A percentile compares a stretch with the other conserved stretches of the same genome.
Evolutionary conservation across 495 filamentous ascomycete genomes (phyloP).

Genomic region (Durotheca rogersii): DNA sequence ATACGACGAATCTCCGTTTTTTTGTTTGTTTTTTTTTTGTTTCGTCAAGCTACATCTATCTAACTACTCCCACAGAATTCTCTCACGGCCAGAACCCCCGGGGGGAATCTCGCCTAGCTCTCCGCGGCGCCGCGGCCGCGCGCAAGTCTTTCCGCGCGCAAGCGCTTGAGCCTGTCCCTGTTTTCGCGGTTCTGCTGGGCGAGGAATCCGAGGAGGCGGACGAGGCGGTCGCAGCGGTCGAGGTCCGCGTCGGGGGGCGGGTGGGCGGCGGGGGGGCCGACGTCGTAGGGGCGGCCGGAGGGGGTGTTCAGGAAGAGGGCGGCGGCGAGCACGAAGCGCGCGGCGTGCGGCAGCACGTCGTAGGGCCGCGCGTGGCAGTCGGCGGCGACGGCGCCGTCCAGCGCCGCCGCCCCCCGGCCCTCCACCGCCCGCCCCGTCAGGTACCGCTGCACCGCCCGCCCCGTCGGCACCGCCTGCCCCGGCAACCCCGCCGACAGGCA

Average conservation of each 20-base stretch:
- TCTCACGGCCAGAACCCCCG: no score
- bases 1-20: no score
- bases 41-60: no score
- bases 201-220: slow-evolving; percentile 13
- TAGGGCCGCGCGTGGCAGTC: slow-evolving; percentile 10
- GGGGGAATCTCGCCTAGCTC: no score
- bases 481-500: slow-evolving; percentile 9
- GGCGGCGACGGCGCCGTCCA: background rate
- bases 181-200: slow-evolving; percentile 9
- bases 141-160: no score
- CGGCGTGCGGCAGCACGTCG: slow-evolving; percentile 8
- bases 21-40: no score
- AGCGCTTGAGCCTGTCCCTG: no score
- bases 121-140: no score
- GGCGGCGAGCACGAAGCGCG: slow-evolving; percentile 11
- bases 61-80: no score
- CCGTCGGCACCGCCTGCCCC: slow-evolving; percentile 1
- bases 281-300: slow-evolving; percentile 4
- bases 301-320: slow-evolving; percentile 10
- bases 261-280: no score
- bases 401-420: background rate
- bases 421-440: background rate
- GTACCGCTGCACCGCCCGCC: slow-evolving; percentile 17
- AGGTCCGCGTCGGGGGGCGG: slow-evolving; percentile 2
- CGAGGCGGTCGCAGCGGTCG: slow-evolving; percentile 12